Evolutionary conservation across 2,329 filamentous ascomycete genomes (phyloP).

Genomic region (Fusarium sambucinum): DNA sequence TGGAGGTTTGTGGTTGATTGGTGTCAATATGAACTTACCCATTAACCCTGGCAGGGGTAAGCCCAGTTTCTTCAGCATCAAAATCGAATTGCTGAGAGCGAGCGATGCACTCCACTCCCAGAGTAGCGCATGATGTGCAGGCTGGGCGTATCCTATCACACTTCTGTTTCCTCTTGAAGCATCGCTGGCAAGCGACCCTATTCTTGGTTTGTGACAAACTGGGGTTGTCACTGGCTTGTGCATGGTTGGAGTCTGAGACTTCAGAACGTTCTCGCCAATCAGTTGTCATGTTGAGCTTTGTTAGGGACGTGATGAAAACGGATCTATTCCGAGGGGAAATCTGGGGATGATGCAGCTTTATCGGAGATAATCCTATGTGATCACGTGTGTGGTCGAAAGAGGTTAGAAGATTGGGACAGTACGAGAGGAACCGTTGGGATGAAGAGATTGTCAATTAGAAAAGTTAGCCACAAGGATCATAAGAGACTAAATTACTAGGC

Average conservation of each 20-base stretch:
- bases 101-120: slow-evolving; percentile 25
- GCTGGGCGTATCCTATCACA: slow-evolving; percentile 19
- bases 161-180: slow-evolving; percentile 39
- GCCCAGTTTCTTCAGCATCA: slow-evolving; percentile 15
- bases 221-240: slow-evolving; percentile 12
- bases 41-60: slow-evolving; percentile 25
- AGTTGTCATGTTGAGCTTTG: slow-evolving; percentile 10
- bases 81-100: slow-evolving; percentile 32
- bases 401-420: neutral
- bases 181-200: slow-evolving; percentile 31
- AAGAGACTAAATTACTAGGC: too few relatives aligned
- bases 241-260: slow-evolving; percentile 4
- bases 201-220: slow-evolving; percentile 17
- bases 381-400: slow-evolving; percentile 18
- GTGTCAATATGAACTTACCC: neutral
- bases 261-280: slow-evolving; percentile 19
- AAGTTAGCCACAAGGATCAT: too few relatives aligned
- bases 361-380: slow-evolving; percentile 6
- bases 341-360: slow-evolving; percentile 4
- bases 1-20: neutral
- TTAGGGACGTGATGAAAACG: neutral
- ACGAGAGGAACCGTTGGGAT: neutral
- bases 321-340: slow-evolving; percentile 7
- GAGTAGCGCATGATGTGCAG: slow-evolving; percentile 23
- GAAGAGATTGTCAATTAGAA: neutral